phyloP scores from a whole-genome alignment of 2,329 filamentous ascomycete genomes.

The Aspergillus alliaceus region DNA sequence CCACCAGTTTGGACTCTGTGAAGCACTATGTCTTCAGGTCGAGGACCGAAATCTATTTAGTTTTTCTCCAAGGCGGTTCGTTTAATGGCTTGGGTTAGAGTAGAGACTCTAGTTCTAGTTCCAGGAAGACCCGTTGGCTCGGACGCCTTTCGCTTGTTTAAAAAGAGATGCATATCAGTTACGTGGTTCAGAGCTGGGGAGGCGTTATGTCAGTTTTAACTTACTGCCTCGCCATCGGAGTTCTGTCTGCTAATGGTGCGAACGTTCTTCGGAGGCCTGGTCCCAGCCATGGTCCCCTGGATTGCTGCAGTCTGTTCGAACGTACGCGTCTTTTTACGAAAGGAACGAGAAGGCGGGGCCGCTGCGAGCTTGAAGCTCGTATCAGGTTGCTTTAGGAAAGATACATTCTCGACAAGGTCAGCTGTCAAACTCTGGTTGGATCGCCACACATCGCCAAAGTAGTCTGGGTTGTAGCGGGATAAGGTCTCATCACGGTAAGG shows the following conservation, averaged over 20 bases:
- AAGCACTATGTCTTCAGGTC: too few relatives aligned
- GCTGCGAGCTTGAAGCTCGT: not conserved
- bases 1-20: too few relatives aligned
- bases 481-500: slow-evolving; percentile 9
- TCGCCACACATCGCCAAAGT: slow-evolving; percentile 19
- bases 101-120: not conserved
- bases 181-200: not conserved
- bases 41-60: too few relatives aligned
- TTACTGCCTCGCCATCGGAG: not conserved
- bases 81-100: not conserved
- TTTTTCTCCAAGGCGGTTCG: not conserved
- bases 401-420: slow-evolving; percentile 7
- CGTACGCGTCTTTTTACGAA: slow-evolving; percentile 8
- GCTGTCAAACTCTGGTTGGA: slow-evolving; percentile 9
- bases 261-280: not conserved
- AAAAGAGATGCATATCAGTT: not conserved
- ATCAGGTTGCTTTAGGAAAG: slow-evolving; percentile 8
- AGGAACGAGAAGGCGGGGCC: slow-evolving; percentile 2
- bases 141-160: not conserved
- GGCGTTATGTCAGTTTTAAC: not conserved
- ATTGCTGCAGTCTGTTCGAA: not conserved
- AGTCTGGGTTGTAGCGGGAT: slow-evolving; percentile 14
- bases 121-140: not conserved
- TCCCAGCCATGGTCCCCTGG: not conserved
- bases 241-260: not conserved